Conservation (phyloP, 805 yeast species). For the Saccharomyces mikatae region DNA sequence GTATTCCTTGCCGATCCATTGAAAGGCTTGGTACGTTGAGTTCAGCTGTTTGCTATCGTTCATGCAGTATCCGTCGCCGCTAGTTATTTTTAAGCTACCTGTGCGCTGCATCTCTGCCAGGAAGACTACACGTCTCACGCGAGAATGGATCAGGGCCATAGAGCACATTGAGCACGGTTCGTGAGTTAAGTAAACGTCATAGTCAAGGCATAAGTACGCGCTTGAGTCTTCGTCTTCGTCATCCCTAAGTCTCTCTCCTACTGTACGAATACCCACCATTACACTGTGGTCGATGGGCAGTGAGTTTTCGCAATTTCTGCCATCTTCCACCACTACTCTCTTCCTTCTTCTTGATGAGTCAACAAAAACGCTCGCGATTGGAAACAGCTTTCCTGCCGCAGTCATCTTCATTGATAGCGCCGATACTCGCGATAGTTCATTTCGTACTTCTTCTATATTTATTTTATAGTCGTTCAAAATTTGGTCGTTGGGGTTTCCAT, state of each 20-base stretch:
- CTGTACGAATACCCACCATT: slow-evolving; percentile 58
- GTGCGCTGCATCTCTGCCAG: slow-evolving; percentile 40
- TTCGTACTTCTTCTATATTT: slow-evolving; percentile 38
- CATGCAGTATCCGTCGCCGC: slow-evolving; percentile 64
- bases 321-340: slow-evolving; percentile 32
- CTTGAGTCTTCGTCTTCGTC: slow-evolving; percentile 30
- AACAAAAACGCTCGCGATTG: slow-evolving; percentile 57
- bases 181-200: slow-evolving; percentile 79
- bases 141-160: slow-evolving; percentile 91
- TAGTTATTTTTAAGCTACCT: slow-evolving; percentile 46
- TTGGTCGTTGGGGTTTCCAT: slow-evolving; percentile 80
- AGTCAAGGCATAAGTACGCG: slow-evolving; percentile 63
- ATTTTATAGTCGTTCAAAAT: slow-evolving; percentile 47
- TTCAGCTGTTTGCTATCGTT: slow-evolving; percentile 71
- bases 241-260: slow-evolving; percentile 39
- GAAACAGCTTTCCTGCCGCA: slow-evolving; percentile 22
- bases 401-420: slow-evolving; percentile 10
- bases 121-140: slow-evolving; percentile 64
- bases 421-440: slow-evolving; percentile 27
- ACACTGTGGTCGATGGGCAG: slow-evolving; percentile 67
- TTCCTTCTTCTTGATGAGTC: slow-evolving; percentile 42
- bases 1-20: slow-evolving; percentile 45
- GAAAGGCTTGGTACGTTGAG: slow-evolving; percentile 82
- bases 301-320: slow-evolving; percentile 23
- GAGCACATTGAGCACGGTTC: slow-evolving; percentile 97